Evolutionary conservation across 2,329 filamentous ascomycete genomes (phyloP), one percentile per base, ranked within the genome.

Genomic region (Xenoacremonium recifei): DNA sequence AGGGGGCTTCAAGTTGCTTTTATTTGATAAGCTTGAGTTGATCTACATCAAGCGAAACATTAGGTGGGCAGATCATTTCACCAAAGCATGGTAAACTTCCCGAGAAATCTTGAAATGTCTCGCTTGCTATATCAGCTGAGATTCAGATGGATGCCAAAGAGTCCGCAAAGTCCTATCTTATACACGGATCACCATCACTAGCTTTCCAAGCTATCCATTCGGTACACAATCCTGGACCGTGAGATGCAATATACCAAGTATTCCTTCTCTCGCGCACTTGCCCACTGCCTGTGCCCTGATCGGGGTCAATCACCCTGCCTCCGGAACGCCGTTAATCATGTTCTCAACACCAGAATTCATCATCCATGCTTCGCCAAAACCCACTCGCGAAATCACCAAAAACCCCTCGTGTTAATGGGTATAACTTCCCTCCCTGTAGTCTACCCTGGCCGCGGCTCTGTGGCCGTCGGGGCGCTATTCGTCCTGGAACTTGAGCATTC

Each of bases 261-360:
- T 39, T 15, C 17, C 17, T 37, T 21, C 21, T 31, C 44, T 44
- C 38, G 23, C 45, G 57, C 52, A 58, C 54, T 58, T 58, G 55
- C 55, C 55, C 37, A 58, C 55, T 58, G 55, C 55, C 55, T 57
- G 53, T 57, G 55, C 53, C 33, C 36, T 44, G 44, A 39, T 35
- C 39, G 31, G 31, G 27, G 35, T 34, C 31, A 40, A 21, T n/a
- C 25, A 39, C 25, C 33, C 41, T 17, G 30, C 39, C 35, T 16
- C 55, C 45, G 37, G 45, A 59, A 59, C 56, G 56, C 56, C 56
- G 34, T 55, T 45, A 56, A 45, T 37, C 41, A 56, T 59, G 52
- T 44, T 47, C 39, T 31, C 48, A 44, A 45, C 45, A 48, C 38
- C 47, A 47, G 43, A 48, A 35, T 42, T 43, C 37, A 36, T 43